These are phyloP conservation scores for Fusarium anguioides DNA, from an alignment of 2,329 filamentous ascomycete species.

Conservation along the genomic window DNA sequence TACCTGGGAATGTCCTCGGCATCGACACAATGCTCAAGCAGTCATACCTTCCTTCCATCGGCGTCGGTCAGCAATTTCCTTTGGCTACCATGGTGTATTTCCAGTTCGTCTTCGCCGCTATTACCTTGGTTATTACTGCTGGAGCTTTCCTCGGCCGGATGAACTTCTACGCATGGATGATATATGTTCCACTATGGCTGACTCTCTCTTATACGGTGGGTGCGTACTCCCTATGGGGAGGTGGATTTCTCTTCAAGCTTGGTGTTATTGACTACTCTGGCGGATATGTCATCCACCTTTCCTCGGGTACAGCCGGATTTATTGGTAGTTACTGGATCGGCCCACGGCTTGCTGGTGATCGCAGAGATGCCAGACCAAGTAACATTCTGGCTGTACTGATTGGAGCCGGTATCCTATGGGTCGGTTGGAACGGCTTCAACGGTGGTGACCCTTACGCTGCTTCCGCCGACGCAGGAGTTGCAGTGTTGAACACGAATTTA, in stretches of 20 bases:
- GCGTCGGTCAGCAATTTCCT: not conserved
- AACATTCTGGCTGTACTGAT: not conserved
- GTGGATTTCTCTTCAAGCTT: not conserved
- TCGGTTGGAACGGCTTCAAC: conserved; percentile 1
- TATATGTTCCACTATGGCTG: not conserved
- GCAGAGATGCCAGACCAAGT: not conserved
- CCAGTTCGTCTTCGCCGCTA: not conserved
- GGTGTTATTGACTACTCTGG: not conserved
- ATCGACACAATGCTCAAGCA: not conserved
- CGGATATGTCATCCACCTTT: conserved; percentile 4
- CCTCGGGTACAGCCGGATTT: not conserved
- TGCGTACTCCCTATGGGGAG: not conserved
- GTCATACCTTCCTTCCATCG: not conserved
- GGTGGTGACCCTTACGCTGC: conserved; percentile 1
- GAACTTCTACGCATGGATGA: conserved; percentile 5
- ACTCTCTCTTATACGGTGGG: not conserved
- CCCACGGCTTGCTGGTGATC: not conserved
- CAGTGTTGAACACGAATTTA: not conserved
- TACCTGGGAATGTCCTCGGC: not conserved
- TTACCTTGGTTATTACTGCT: conserved; percentile 2
- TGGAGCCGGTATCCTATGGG: not conserved
- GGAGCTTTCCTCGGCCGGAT: not conserved
- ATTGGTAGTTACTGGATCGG: conserved; percentile 2
- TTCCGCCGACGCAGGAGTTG: not conserved
- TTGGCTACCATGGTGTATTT: not conserved